Conservation (phyloP, 805 yeast species). For the Schwanniomyces occidentalis region DNA sequence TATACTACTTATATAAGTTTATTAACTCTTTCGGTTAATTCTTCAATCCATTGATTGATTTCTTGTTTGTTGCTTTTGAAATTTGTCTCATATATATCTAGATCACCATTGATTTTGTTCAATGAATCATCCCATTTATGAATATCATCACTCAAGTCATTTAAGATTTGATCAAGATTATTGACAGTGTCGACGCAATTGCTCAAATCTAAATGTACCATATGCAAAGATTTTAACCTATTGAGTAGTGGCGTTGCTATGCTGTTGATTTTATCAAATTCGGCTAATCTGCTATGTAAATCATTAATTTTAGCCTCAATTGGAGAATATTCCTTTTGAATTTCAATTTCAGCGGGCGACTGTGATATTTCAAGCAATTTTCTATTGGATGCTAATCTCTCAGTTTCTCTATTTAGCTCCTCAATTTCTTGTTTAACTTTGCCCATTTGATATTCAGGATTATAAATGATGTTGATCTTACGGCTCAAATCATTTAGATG, state of each 20-base stretch:
- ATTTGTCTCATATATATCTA: slow-evolving; percentile 20
- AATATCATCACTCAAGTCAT: slow-evolving; percentile 25
- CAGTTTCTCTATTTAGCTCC: slow-evolving; percentile 25
- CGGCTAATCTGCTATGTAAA: slow-evolving; percentile 24
- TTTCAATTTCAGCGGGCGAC: slow-evolving; percentile 1
- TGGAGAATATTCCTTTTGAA: not conserved
- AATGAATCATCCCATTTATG: slow-evolving; percentile 30
- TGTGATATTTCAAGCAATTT: slow-evolving; percentile 12
- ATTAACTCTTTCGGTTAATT: slow-evolving; percentile 7
- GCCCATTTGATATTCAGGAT: slow-evolving; percentile 32
- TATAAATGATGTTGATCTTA: slow-evolving; percentile 32
- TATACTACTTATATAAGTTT: too few species aligned
- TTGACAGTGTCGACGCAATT: slow-evolving; percentile 23
- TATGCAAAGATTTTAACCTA: slow-evolving; percentile 32
- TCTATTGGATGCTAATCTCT: slow-evolving; percentile 20
- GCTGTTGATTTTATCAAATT: slow-evolving; percentile 21
- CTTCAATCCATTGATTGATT: slow-evolving; percentile 17
- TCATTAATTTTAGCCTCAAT: slow-evolving; percentile 20
- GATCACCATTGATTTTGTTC: slow-evolving; percentile 17
- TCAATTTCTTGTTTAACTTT: slow-evolving; percentile 24
- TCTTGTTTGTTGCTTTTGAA: slow-evolving; percentile 24
- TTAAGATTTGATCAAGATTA: slow-evolving; percentile 28
- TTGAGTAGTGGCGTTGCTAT: slow-evolving; percentile 25
- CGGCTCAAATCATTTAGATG: slow-evolving; percentile 32
- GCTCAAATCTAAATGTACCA: slow-evolving; percentile 33